These are phyloP conservation scores for Nemania diffusa DNA, from an alignment of 2,329 filamentous ascomycete genomes.

Conservation along the genomic window DNA sequence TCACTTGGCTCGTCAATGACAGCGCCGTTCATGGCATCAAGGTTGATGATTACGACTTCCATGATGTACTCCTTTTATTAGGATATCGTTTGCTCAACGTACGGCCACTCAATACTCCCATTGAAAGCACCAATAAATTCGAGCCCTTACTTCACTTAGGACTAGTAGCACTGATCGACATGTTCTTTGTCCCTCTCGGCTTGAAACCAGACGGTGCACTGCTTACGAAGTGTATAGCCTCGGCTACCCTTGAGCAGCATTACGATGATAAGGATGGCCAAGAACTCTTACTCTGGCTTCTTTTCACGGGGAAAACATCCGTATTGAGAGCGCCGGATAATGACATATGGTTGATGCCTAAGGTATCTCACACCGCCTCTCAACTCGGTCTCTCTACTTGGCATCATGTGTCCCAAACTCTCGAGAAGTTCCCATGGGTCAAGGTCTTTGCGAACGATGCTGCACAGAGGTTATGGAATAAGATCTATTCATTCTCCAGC, in stretches of 20 bases:
- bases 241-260: neutral
- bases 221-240: constrained; percentile 24
- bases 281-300: constrained; percentile 41
- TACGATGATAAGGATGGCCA: constrained; percentile 18
- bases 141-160: constrained; percentile 44
- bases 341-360: constrained; percentile 28
- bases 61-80: constrained; percentile 42
- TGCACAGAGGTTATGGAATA: constrained; percentile 24
- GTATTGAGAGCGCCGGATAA: constrained; percentile 15
- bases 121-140: neutral
- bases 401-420: constrained; percentile 12
- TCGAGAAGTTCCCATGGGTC: constrained; percentile 31
- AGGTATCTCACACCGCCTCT: constrained; percentile 4
- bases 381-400: constrained; percentile 26
- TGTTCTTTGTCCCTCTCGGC: constrained; percentile 38
- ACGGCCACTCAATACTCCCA: constrained; percentile 27
- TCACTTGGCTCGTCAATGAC: constrained; percentile 40
- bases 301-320: constrained; percentile 32
- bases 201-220: constrained; percentile 33
- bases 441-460: constrained; percentile 11
- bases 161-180: constrained; percentile 43
- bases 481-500: neutral
- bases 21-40: constrained; percentile 11
- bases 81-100: constrained; percentile 45
- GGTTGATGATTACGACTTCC: constrained; percentile 41